Conservation (phyloP, 2,329 filamentous ascomycete genomes). For the Calonectria pseudoreteaudii region DNA sequence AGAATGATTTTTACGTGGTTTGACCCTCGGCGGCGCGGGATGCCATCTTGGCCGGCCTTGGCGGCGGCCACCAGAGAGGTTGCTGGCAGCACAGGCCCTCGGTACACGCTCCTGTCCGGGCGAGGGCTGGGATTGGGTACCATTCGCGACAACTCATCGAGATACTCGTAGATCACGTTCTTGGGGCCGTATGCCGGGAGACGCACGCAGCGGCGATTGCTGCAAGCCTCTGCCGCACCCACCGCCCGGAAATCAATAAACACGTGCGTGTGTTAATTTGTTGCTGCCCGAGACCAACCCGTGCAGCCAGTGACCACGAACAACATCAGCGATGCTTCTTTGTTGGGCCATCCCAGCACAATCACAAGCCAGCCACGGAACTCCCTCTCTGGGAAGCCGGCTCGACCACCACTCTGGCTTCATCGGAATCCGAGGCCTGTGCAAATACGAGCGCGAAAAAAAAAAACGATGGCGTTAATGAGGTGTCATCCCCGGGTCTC, state of each 20-base stretch:
- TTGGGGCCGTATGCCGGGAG: background rate
- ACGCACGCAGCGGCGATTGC: background rate
- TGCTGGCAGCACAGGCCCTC: background rate
- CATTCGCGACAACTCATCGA: background rate
- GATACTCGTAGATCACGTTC: background rate
- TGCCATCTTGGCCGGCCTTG: background rate
- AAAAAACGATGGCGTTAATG: background rate
- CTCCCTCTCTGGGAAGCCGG: background rate
- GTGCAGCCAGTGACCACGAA: background rate
- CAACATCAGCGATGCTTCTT: background rate
- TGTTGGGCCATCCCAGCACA: background rate
- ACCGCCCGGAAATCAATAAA: background rate
- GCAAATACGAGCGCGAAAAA: conserved; percentile 1
- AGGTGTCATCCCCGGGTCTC: background rate
- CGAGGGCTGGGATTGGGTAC: background rate
- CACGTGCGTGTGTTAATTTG: conserved; percentile 4
- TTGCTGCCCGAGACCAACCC: background rate
- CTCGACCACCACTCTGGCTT: background rate
- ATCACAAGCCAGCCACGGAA: conserved; percentile 9
- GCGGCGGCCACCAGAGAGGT: background rate
- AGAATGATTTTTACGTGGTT: background rate
- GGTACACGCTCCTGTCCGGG: background rate
- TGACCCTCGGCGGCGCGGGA: background rate
- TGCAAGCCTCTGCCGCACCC: background rate
- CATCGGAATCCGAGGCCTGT: background rate